Base-by-base conservation (phyloP, 2,329 filamentous ascomycete species). In the Tothia fuscella region DNA sequence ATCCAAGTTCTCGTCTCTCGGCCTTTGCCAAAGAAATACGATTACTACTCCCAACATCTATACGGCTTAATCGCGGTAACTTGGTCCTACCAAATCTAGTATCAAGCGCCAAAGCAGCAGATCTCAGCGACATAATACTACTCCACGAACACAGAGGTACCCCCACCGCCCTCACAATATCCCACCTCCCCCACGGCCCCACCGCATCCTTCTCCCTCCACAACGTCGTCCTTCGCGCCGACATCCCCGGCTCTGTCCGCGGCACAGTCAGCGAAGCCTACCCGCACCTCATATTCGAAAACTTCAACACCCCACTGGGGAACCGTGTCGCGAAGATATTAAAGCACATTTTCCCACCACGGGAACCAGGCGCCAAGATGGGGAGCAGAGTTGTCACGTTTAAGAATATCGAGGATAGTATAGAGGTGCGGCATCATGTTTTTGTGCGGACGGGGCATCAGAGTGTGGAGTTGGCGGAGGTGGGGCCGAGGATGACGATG, bases 401-500 rank as follows among this genome's bases (percentile, higher is more conserved):
- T 63, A 86, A 89, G 60, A 95, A 94, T 53, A 83, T 91, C 41
- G 87, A 94, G 50, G 76, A 80, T 50, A 75, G 68, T 46, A 93
- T 96, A 40, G 89, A 98, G 62, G 82, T 98, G 34, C 76, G 91
- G 3, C 86, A 93, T 59, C 82, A 87, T 58, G 88, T 98, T 2
- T 98, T 95, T 56, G 89, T 98, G 14, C 80, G 84, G 58, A 96
- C 91, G 0, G 82, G 84, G 1, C 91, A 89, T 56, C 80, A 93
- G 56, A 84, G 81, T 45, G 85, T 96, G 3, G 87, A 93, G 60
- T 64, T 94, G 52, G 81, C 83, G 13, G 87, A 93, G 59, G 86
- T 93, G 40, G 87, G 87, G 0, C 91, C 91, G 1, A 73, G 91
- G 44, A 94, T 96, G 85, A 94, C 87, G n/a, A 91, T 96, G 86